phyloP scores from a whole-genome alignment of 106 monocot species.

The Apostasia ramifera region DNA sequence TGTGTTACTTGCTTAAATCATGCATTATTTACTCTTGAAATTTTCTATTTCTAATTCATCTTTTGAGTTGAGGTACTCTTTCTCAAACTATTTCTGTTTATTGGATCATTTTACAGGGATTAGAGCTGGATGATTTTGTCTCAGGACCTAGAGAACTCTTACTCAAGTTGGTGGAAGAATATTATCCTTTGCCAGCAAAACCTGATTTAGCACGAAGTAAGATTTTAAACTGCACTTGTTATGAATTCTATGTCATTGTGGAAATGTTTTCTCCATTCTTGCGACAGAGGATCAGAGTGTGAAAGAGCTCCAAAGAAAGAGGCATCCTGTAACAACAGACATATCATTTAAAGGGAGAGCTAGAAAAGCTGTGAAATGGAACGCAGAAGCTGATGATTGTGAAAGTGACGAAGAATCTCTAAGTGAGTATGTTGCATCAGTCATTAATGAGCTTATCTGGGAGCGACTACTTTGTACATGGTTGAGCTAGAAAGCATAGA shows the following conservation, averaged over 20 bases:
- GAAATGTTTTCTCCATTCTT: not conserved
- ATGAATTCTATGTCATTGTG: not conserved
- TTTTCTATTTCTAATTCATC: constrained; percentile 2
- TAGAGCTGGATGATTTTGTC: constrained; percentile 92
- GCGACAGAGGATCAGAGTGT: constrained; percentile 62
- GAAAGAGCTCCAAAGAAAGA: constrained; percentile 68
- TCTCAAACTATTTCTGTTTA: constrained; percentile 7
- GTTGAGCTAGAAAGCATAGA: too few relatives aligned
- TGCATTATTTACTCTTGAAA: not conserved
- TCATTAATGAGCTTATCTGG: not conserved
- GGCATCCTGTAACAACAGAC: constrained; percentile 61
- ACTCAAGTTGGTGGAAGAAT: constrained; percentile 89
- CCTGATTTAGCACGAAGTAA: constrained; percentile 53
- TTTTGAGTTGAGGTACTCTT: constrained; percentile 4
- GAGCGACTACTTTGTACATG: too few relatives aligned
- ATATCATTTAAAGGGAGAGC: constrained; percentile 65
- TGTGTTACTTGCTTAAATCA: constrained; percentile 18
- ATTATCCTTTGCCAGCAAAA: constrained; percentile 87
- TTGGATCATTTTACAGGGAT: constrained; percentile 41
- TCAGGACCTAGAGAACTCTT: constrained; percentile 91
- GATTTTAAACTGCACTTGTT: not conserved
- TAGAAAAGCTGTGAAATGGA: constrained; percentile 68
- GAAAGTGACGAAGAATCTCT: constrained; percentile 57
- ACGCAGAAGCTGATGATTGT: constrained; percentile 37
- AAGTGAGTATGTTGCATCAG: constrained; percentile 35